Evolutionary conservation across 495 filamentous ascomycete genomes (phyloP).

Genomic region (Hypoxylon perforatum): DNA sequence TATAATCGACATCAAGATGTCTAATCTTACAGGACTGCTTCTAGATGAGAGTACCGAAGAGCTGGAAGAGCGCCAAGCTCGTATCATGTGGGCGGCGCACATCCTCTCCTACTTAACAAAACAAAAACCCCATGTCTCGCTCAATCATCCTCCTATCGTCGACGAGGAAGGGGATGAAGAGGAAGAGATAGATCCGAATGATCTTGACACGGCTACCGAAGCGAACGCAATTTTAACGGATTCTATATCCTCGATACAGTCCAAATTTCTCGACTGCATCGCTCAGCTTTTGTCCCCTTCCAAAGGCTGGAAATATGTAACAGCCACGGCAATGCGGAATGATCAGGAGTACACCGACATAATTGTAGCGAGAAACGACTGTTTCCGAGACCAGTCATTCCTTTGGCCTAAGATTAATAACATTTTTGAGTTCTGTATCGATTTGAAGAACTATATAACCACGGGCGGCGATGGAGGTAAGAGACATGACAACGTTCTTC

Average conservation of each 20-base stretch:
- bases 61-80: not conserved
- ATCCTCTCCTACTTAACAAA: conserved; percentile 8
- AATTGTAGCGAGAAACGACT: conserved; percentile 22
- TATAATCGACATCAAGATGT: no score
- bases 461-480: not conserved
- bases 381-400: not conserved
- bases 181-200: conserved; percentile 1
- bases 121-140: not conserved
- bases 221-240: conserved; percentile 6
- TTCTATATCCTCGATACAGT: not conserved
- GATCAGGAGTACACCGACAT: conserved; percentile 8
- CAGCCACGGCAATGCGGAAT: conserved; percentile 22
- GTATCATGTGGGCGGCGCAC: conserved; percentile 3
- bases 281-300: conserved; percentile 29
- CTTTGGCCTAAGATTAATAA: not conserved
- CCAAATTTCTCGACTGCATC: conserved; percentile 31
- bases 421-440: not conserved
- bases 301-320: conserved; percentile 28
- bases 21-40: not conserved
- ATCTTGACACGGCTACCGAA: conserved; percentile 4
- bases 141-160: not conserved
- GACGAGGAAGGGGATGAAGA: not conserved
- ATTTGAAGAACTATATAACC: not conserved
- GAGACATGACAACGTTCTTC: not conserved
- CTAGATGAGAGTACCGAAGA: not conserved